These are phyloP conservation scores for Chimonanthus salicifolius DNA, from an alignment of 164 flowering plant species.

Conservation along the genomic window DNA sequence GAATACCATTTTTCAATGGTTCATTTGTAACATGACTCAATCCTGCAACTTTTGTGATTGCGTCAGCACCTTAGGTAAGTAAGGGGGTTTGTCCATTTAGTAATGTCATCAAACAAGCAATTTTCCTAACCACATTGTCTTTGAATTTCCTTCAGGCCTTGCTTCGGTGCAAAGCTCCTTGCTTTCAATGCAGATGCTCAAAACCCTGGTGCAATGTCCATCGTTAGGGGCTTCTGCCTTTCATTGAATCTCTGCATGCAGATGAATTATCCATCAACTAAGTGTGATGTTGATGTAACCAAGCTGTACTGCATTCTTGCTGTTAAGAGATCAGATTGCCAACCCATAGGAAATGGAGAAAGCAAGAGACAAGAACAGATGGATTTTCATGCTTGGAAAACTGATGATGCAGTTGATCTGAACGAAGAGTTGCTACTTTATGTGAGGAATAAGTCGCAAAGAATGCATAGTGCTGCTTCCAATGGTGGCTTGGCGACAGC, in stretches of 20 bases:
- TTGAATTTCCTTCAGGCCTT: constrained; percentile 42
- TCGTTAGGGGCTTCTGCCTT: constrained; percentile 45
- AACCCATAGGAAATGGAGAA: constrained; percentile 13
- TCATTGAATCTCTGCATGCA: constrained; percentile 72
- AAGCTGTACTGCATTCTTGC: constrained; percentile 60
- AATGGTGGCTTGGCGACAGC: constrained; percentile 19
- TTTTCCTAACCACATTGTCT: background rate
- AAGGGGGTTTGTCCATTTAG: no score
- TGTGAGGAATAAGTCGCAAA: constrained; percentile 23
- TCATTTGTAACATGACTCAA: no score
- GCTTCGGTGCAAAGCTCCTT: constrained; percentile 56
- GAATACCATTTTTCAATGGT: no score
- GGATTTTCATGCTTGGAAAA: constrained; percentile 23
- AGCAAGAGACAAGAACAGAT: constrained; percentile 8
- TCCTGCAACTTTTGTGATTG: no score
- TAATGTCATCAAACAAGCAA: background rate
- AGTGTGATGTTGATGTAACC: constrained; percentile 12
- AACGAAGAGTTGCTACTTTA: constrained; percentile 38
- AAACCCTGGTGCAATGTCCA: constrained; percentile 23
- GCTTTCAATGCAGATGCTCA: constrained; percentile 27
- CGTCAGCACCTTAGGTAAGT: no score
- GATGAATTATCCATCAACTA: constrained; percentile 38
- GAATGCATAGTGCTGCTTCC: constrained; percentile 1
- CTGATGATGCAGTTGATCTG: constrained; percentile 40
- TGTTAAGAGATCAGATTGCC: constrained; percentile 25